A percentile compares a stretch with the other conserved stretches of the same genome.
phyloP scores from a whole-genome alignment of 179 eudicot species.

The Gypsophila paniculata region DNA sequence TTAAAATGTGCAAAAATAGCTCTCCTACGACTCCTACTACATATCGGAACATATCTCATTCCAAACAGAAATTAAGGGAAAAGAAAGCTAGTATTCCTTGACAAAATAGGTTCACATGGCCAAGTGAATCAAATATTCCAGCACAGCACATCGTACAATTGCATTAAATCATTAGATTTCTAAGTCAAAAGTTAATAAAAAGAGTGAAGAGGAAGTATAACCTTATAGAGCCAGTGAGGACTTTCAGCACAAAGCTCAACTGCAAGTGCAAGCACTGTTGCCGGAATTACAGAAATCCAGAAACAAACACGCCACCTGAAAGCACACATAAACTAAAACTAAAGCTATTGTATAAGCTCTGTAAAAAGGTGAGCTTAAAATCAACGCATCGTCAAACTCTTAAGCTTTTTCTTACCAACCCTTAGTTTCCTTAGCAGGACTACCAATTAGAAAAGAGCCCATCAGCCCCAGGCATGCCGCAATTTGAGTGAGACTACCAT shows the following conservation, averaged over 20 bases:
- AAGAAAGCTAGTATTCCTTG: too few species aligned
- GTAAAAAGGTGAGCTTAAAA: not conserved
- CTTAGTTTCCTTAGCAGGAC: constrained; percentile 56
- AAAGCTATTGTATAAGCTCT: not conserved
- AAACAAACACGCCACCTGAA: constrained; percentile 93
- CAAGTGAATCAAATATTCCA: not conserved
- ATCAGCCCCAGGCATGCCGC: constrained; percentile 83
- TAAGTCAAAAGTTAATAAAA: constrained; percentile 2
- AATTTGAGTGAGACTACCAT: constrained; percentile 91
- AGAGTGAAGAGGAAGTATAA: constrained; percentile 36
- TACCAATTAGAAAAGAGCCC: constrained; percentile 66
- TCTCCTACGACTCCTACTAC: too few species aligned
- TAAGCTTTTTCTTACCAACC: constrained; percentile 88
- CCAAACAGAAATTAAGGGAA: too few species aligned
- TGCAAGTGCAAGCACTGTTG: constrained; percentile 62
- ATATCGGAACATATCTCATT: too few species aligned
- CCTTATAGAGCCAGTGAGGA: constrained; percentile 96
- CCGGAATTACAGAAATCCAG: constrained; percentile 78
- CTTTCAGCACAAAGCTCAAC: constrained; percentile 77
- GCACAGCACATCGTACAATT: not conserved
- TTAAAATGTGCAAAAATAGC: too few species aligned
- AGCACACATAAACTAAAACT: too few species aligned
- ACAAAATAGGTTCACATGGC: too few species aligned
- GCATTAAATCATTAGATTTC: constrained; percentile 2
- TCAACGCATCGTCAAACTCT: too few species aligned